Conservation (phyloP, 2,329 filamentous ascomycete genomes). For the Sordariomycetes sp. region DNA sequence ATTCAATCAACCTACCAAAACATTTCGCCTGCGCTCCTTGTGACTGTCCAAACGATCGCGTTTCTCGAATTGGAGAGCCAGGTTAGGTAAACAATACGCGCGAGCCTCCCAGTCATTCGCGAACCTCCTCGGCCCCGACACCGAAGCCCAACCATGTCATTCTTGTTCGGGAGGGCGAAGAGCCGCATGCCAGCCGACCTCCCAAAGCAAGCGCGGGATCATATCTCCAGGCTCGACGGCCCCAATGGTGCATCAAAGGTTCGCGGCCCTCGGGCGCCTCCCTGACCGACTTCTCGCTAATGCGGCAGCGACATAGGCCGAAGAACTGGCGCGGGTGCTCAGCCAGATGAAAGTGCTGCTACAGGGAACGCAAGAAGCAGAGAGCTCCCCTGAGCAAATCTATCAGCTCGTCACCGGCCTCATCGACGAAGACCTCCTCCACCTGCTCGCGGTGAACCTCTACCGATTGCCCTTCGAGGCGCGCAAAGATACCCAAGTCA, state of each 20-base stretch:
- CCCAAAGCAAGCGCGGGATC: conserved; percentile 45
- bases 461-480: conserved; percentile 89
- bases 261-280: too few species aligned
- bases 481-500: conserved; percentile 89
- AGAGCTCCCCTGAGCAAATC: conserved; percentile 80
- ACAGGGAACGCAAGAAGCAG: conserved; percentile 85
- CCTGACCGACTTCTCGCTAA: too few species aligned
- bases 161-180: conserved; percentile 45
- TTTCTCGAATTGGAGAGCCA: too few species aligned
- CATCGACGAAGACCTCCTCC: conserved; percentile 83
- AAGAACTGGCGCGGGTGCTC: conserved; percentile 80
- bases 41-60: neutral
- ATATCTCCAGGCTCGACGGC: conserved; percentile 42
- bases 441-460: conserved; percentile 72
- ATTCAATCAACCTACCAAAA: neutral
- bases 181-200: conserved; percentile 43
- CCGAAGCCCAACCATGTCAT: conserved; percentile 36
- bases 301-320: conserved; percentile 60
- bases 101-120: too few species aligned
- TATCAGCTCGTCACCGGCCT: conserved; percentile 76
- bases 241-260: conserved; percentile 40
- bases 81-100: too few species aligned
- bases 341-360: conserved; percentile 87
- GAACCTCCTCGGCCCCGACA: neutral
- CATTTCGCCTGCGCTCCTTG: neutral